Percentiles rank a stretch among this genome's conserved stretches.
Conservation (phyloP, 2,329 filamentous ascomycete species). For the Talaromyces pinophilus region DNA sequence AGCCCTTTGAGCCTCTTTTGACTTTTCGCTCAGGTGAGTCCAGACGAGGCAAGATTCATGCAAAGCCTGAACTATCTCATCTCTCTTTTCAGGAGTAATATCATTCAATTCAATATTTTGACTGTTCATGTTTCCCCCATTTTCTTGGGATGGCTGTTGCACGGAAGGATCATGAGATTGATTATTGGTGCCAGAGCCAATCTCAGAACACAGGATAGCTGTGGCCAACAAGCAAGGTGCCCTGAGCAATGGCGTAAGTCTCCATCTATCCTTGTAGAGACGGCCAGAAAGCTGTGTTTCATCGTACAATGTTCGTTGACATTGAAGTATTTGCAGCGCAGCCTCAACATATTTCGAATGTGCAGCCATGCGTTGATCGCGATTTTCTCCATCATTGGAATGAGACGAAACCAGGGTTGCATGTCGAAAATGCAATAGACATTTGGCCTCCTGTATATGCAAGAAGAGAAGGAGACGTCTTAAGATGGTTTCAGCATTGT, state of each 20-base stretch:
- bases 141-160: background rate
- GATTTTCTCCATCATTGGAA: background rate
- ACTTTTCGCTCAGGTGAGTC: conserved; percentile 10
- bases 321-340: conserved; percentile 46
- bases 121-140: background rate
- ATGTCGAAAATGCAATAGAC: conserved; percentile 6
- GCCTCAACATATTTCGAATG: conserved; percentile 49
- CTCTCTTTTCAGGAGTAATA: background rate
- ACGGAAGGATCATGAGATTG: background rate
- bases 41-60: conserved; percentile 15
- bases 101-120: background rate
- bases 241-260: conserved; percentile 46
- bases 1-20: background rate
- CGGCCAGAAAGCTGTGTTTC: conserved; percentile 45
- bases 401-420: background rate
- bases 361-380: conserved; percentile 40
- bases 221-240: conserved; percentile 10
- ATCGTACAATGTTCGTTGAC: conserved; percentile 47
- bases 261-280: conserved; percentile 47
- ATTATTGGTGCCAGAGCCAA: background rate
- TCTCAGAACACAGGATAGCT: background rate
- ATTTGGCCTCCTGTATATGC: conserved; percentile 16
- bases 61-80: background rate
- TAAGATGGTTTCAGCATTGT: conserved; percentile 18
- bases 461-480: conserved; percentile 37